phyloP scores from a whole-genome alignment of 148 eudicot species.

The Rhododendron ferrugineum region DNA sequence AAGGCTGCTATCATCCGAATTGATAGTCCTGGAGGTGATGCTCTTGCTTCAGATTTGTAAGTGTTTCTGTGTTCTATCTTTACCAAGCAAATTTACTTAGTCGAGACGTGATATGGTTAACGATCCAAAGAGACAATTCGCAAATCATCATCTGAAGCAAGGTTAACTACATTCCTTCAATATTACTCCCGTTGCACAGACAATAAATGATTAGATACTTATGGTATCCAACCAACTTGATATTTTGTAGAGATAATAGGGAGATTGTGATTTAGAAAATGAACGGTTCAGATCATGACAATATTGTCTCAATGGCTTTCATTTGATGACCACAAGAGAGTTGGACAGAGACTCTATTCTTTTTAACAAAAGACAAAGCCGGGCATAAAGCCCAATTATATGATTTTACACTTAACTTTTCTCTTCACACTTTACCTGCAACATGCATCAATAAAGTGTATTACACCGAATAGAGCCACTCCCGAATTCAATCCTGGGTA shows the following conservation, averaged over 20 bases:
- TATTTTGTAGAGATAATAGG: neutral
- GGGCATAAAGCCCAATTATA: neutral
- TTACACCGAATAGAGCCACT: neutral
- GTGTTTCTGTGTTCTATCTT: conserved; percentile 22
- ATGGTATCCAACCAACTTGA: neutral
- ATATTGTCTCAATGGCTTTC: neutral
- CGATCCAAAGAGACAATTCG: neutral
- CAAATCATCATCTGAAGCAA: neutral
- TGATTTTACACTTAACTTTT: neutral
- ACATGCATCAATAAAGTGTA: neutral
- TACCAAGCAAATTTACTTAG: neutral
- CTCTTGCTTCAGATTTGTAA: conserved; percentile 99
- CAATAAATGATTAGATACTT: neutral
- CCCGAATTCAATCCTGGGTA: neutral
- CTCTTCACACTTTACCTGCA: neutral
- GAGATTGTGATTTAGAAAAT: neutral
- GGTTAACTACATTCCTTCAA: too few species aligned
- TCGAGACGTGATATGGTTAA: neutral
- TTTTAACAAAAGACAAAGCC: neutral
- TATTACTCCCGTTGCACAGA: too few species aligned
- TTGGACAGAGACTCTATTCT: neutral
- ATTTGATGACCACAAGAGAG: neutral
- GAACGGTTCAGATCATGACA: neutral
- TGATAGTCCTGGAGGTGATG: conserved; percentile 99
- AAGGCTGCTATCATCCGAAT: conserved; percentile 85